Evolutionary conservation across 495 filamentous ascomycete genomes (phyloP), one percentile per base, ranked within the genome.

Genomic region (Entonaema liquescens): DNA sequence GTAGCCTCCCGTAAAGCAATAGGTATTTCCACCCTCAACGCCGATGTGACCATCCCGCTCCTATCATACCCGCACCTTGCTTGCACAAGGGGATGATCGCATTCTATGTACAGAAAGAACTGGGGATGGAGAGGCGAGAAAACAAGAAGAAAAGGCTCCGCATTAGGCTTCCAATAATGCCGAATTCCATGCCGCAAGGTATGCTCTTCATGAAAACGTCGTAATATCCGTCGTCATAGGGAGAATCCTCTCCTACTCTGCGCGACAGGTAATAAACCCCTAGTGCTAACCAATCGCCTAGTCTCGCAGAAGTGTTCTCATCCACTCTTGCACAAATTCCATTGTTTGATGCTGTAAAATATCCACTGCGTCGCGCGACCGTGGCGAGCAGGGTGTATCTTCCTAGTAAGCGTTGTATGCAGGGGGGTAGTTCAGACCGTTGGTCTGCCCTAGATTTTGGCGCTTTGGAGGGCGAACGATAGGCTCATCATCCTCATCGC

Each of bases 401-500:
- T 4, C 33, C 33, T 68, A 72, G 42, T 62, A 68, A 28, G 29
- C 33, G 29, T 21, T 61, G 29, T 40, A 61, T 1, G 29, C 38
- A 29, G 62, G 21, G 19, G 63, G 52, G 26, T 33, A 68, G 21
- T 36, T 36, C 19, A 72, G 23, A 17, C 38, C 31, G 21, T 57
- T 65, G 15, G 65, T 36, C 21, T 59, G 31, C 8, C 47, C 68
- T 19, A 68, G 70, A 47, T 82, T 79, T 31, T 79, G 79, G 26
- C 88, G 81, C 78, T 94, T 94, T 2, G 84, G 65, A 13, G 88
- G 79, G 21, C 85, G 86, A 13, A 80, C 76, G 5, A 77, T 38
- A 9, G 86, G 87, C 44, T 89, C 86, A 29, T 94, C 92, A 44
- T 92, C 90, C 65, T 92, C 90, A 60, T 92, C 90, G 52, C 90